Evolutionary conservation across 116 monocot genomes (phyloP).

Genomic region (Iris pallida): DNA sequence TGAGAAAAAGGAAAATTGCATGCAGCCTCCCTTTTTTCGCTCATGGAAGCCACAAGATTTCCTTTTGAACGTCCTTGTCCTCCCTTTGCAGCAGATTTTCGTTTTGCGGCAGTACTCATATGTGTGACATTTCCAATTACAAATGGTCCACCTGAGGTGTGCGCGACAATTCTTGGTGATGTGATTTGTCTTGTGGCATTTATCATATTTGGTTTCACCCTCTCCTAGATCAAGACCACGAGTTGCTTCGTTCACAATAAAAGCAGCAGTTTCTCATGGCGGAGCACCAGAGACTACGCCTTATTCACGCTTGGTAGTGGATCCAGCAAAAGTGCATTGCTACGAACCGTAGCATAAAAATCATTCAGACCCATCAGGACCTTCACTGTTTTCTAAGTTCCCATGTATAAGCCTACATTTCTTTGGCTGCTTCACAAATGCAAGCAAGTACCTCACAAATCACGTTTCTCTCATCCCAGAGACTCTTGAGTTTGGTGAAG

Average conservation of each 20-base stretch:
- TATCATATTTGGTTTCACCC: background rate
- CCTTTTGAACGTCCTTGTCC: background rate
- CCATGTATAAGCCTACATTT: background rate
- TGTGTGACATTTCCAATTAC: background rate
- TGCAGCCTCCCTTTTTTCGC: background rate
- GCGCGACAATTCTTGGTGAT: background rate
- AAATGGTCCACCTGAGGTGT: background rate
- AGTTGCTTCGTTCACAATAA: background rate
- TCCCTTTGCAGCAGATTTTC: background rate
- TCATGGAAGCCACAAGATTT: background rate
- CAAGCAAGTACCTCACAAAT: too few relatives aligned
- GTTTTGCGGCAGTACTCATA: background rate
- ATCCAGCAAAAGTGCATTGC: background rate
- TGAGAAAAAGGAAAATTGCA: background rate
- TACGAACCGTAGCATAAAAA: background rate
- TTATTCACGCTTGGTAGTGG: background rate
- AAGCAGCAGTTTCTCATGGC: background rate
- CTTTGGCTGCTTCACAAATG: too few relatives aligned
- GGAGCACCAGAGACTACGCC: background rate
- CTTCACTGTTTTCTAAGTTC: background rate
- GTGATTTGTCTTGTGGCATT: background rate
- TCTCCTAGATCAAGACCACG: background rate
- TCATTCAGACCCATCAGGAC: background rate
- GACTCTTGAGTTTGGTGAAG: too few relatives aligned
- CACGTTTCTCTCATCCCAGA: too few relatives aligned